Percentiles rank a stretch among this genome's conserved stretches.
Evolutionary conservation across 2,329 filamentous ascomycete species (phyloP).

Genomic region (Paraphoma chrysanthemicola): DNA sequence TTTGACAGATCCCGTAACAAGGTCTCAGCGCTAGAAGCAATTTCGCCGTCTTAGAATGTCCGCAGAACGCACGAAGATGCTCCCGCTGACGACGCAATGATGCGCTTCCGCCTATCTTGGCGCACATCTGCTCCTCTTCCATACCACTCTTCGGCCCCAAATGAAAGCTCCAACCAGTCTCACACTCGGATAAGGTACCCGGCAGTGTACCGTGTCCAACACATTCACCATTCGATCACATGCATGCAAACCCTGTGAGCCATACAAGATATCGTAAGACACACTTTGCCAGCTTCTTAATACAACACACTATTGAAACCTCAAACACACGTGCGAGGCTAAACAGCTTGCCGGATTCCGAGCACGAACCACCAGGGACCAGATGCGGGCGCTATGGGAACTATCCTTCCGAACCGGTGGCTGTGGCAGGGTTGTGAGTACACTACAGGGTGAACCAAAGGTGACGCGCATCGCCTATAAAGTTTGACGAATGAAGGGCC

Average conservation of each 20-base stretch:
- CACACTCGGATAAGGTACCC: too few species aligned
- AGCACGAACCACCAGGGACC: background rate
- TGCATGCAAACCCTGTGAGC: background rate
- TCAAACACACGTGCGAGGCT: background rate
- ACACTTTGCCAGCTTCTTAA: background rate
- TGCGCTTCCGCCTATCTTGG: too few species aligned
- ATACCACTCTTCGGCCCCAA: too few species aligned
- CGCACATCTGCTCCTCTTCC: too few species aligned
- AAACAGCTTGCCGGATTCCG: background rate
- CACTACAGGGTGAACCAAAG: background rate
- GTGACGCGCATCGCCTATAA: background rate
- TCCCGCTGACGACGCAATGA: too few species aligned
- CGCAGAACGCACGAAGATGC: too few species aligned
- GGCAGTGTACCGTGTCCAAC: too few species aligned
- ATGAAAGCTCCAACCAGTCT: too few species aligned
- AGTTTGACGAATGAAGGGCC: too few species aligned
- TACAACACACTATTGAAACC: background rate
- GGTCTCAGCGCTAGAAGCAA: background rate
- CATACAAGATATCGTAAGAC: background rate
- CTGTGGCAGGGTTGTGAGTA: background rate
- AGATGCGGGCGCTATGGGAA: background rate
- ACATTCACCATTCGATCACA: background rate
- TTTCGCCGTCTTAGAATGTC: background rate
- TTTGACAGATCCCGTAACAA: background rate
- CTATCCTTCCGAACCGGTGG: conserved; percentile 2